Conservation (phyloP, 2,329 filamentous ascomycete genomes). For the Venturia asperata region DNA sequence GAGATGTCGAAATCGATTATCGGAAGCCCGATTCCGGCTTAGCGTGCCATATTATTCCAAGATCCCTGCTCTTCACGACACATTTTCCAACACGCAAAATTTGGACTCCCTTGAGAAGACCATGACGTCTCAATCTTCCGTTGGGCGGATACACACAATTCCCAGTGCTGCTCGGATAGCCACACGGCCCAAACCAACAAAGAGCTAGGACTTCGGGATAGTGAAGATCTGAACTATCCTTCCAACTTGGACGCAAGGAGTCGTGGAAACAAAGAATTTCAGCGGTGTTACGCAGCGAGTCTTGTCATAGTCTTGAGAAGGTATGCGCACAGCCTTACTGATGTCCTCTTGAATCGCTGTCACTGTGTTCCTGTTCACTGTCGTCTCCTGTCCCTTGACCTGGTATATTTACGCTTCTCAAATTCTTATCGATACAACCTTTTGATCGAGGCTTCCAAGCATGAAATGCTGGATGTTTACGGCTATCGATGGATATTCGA, state of each 20-base stretch:
- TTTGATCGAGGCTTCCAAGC: background rate
- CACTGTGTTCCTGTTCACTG: background rate
- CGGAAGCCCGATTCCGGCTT: background rate
- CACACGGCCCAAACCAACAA: background rate
- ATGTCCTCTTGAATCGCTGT: background rate
- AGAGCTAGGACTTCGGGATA: background rate
- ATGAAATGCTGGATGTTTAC: background rate
- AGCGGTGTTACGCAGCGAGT: background rate
- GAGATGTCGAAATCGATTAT: background rate
- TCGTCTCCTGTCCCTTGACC: background rate
- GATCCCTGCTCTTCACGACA: background rate
- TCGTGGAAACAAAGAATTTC: background rate
- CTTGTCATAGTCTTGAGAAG: background rate
- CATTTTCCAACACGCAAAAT: background rate
- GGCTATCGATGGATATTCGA: background rate
- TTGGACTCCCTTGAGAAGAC: background rate
- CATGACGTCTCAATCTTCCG: background rate
- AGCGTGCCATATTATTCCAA: background rate
- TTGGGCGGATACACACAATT: background rate
- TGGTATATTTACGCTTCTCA: background rate
- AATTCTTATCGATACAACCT: background rate
- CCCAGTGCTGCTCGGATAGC: background rate
- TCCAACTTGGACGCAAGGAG: background rate
- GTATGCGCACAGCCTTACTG: constrained; percentile 1
- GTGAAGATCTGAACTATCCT: background rate